Percentiles rank a stretch among this genome's conserved stretches.
These are phyloP conservation scores for Balakata baccata DNA, from an alignment of 345 rosid genomes.

Conservation along the genomic window DNA sequence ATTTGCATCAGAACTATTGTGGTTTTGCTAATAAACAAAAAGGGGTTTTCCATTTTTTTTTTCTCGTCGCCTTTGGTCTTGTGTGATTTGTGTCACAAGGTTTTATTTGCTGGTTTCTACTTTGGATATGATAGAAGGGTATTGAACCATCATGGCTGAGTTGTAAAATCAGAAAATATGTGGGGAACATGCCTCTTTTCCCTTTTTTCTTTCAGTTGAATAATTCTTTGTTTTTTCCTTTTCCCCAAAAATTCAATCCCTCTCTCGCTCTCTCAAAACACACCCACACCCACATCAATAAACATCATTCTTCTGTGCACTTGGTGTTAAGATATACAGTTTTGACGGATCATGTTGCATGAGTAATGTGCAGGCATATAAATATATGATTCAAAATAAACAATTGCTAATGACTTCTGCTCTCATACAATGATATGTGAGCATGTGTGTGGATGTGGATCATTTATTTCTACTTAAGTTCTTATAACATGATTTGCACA, in stretches of 20 bases:
- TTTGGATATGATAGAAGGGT: not conserved
- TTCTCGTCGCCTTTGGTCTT: not conserved
- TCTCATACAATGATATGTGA: not conserved
- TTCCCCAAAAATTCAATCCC: not conserved
- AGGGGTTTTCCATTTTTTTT: not conserved
- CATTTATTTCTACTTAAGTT: not conserved
- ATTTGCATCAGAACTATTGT: not conserved
- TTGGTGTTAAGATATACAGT: not conserved
- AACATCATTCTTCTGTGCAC: not conserved
- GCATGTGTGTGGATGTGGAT: not conserved
- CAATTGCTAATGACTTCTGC: not conserved
- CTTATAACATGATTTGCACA: slow-evolving; percentile 24
- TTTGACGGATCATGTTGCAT: not conserved
- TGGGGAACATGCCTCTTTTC: not conserved
- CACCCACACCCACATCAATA: not conserved
- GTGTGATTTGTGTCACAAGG: not conserved
- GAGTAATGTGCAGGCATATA: not conserved
- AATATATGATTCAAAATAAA: not conserved
- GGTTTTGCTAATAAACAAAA: not conserved
- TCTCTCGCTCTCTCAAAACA: not conserved
- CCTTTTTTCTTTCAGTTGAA: not conserved
- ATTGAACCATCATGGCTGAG: not conserved
- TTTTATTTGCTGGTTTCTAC: not conserved
- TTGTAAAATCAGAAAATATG: not conserved
- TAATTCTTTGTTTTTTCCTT: not conserved